A percentile compares a stretch with the other conserved stretches of the same genome.
Conservation (phyloP, 108 stramenopile genomes). For the Conticribra weissflogii region DNA sequence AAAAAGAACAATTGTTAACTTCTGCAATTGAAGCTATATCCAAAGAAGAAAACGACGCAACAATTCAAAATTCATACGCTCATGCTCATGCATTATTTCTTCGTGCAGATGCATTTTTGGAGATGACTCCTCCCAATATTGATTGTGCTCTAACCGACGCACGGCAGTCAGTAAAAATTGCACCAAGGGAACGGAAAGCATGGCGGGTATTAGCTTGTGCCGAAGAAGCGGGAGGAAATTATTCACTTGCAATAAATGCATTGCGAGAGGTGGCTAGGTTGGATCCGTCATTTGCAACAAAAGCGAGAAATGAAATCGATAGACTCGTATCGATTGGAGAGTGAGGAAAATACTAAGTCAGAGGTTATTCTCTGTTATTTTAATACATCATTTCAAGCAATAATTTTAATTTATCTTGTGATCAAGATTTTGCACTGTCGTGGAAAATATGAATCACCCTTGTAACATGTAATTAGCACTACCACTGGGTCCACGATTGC, state of each 20-base stretch:
- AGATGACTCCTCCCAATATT: slow-evolving; percentile 30
- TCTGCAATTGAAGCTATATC: slow-evolving; percentile 27
- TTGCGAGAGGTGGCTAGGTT: slow-evolving; percentile 22
- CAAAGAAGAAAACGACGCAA: slow-evolving; percentile 26
- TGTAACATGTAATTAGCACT: too few relatives aligned
- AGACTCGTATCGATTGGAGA: slow-evolving; percentile 19
- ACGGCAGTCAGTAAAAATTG: slow-evolving; percentile 27
- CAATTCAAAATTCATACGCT: slow-evolving; percentile 31
- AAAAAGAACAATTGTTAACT: slow-evolving; percentile 41
- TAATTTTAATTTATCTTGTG: too few relatives aligned
- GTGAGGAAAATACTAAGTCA: too few relatives aligned
- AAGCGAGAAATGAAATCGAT: slow-evolving; percentile 50
- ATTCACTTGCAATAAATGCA: slow-evolving; percentile 27
- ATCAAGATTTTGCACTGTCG: too few relatives aligned
- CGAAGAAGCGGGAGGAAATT: slow-evolving; percentile 34
- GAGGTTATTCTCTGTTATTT: too few relatives aligned
- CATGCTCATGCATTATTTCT: slow-evolving; percentile 39
- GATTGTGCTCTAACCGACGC: slow-evolving; percentile 46
- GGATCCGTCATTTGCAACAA: slow-evolving; percentile 48
- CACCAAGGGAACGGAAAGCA: slow-evolving; percentile 24
- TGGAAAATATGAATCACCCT: too few relatives aligned
- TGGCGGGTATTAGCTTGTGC: slow-evolving; percentile 50
- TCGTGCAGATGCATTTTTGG: slow-evolving; percentile 44
- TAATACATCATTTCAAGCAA: too few relatives aligned
- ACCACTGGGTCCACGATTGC: too few relatives aligned